These are phyloP conservation scores for Biscutella auriculata DNA, from an alignment of 441 rosid genomes.

Conservation along the genomic window DNA sequence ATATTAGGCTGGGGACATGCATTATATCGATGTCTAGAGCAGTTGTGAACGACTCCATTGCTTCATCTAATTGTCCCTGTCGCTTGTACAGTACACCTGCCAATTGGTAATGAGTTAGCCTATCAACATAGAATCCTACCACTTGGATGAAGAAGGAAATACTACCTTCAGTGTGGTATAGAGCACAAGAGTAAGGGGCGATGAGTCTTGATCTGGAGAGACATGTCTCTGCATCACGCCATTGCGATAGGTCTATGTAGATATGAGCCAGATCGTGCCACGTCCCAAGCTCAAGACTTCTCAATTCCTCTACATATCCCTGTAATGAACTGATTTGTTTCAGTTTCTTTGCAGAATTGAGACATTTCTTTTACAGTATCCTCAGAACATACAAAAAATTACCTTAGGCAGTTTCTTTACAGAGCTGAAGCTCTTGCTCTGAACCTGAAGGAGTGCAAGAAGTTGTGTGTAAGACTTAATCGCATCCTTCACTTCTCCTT, in stretches of 20 bases:
- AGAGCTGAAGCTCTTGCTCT: constrained; percentile 41
- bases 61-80: constrained; percentile 48
- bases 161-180: constrained; percentile 47
- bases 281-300: constrained; percentile 59
- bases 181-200: constrained; percentile 42
- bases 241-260: constrained; percentile 58
- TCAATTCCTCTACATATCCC: constrained; percentile 28
- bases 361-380: too few species aligned
- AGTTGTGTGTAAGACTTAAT: constrained; percentile 59
- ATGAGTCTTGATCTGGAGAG: constrained; percentile 74
- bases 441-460: constrained; percentile 82
- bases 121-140: background rate
- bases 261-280: constrained; percentile 83
- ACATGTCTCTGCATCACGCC: constrained; percentile 84
- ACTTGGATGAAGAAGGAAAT: background rate
- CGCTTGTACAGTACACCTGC: constrained; percentile 48
- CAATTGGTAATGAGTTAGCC: background rate
- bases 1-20: constrained; percentile 66
- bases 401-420: constrained; percentile 47
- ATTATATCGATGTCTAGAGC: constrained; percentile 56
- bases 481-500: constrained; percentile 43
- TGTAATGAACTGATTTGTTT: constrained; percentile 16
- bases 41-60: constrained; percentile 36
- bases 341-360: background rate
- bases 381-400: background rate